These are phyloP conservation scores for Paecilomyces fulvus DNA, from an alignment of 2,329 filamentous ascomycete species.

Conservation along the genomic window DNA sequence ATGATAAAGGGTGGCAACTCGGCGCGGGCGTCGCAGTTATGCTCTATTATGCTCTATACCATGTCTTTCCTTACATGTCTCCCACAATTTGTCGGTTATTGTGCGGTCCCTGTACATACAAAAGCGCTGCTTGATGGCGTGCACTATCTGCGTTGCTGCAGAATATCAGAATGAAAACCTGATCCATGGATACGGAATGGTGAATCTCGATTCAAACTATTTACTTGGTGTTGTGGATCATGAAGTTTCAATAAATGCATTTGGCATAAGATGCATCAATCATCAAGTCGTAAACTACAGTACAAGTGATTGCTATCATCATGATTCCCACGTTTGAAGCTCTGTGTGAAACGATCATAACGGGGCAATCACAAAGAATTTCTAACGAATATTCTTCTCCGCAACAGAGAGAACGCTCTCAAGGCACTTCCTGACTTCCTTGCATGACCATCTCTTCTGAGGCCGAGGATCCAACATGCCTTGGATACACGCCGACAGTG, in stretches of 20 bases:
- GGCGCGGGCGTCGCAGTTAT: background rate
- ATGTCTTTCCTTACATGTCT: background rate
- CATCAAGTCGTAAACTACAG: background rate
- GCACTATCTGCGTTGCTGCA: background rate
- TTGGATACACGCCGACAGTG: slow-evolving; percentile 28
- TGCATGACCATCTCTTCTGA: slow-evolving; percentile 28
- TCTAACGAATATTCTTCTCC: slow-evolving; percentile 18
- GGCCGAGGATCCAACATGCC: slow-evolving; percentile 35
- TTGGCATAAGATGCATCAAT: background rate
- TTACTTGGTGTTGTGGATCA: background rate
- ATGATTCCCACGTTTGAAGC: background rate
- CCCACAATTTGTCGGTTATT: background rate
- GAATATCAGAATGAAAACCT: background rate
- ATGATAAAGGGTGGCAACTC: background rate
- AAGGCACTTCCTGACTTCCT: slow-evolving; percentile 25
- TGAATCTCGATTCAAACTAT: background rate
- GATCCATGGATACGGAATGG: background rate
- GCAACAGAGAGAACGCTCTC: slow-evolving; percentile 18
- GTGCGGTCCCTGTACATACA: background rate
- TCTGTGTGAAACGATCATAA: background rate
- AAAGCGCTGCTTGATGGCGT: background rate
- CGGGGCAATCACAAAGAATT: background rate
- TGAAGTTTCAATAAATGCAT: background rate
- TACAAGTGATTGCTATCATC: background rate
- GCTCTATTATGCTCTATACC: background rate